A percentile compares a stretch with the other conserved stretches of the same genome.
Evolutionary conservation across 2,329 filamentous ascomycete species (phyloP).

Genomic region (Annulohypoxylon truncatum): DNA sequence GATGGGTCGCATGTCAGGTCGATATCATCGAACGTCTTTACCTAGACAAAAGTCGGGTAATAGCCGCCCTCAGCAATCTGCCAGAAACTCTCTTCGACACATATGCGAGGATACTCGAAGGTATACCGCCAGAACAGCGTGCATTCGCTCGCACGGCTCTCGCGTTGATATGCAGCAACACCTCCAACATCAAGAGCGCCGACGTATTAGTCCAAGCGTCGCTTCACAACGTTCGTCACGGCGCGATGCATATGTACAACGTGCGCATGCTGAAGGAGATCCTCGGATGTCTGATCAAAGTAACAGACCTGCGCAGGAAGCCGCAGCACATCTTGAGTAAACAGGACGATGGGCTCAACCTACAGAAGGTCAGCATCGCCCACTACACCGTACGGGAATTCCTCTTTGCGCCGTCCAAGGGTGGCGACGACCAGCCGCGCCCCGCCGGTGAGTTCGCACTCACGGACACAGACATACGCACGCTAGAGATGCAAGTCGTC

Average conservation of each 20-base stretch:
- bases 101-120: constrained; percentile 44
- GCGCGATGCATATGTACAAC: constrained; percentile 31
- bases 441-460: constrained; percentile 44
- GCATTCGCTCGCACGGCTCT: constrained; percentile 46
- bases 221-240: constrained; percentile 41
- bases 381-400: constrained; percentile 49
- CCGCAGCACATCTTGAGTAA: constrained; percentile 18
- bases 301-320: constrained; percentile 22
- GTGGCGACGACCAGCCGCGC: constrained; percentile 14
- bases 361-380: constrained; percentile 39
- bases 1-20: constrained; percentile 47
- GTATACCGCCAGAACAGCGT: constrained; percentile 31
- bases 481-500: constrained; percentile 33
- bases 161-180: constrained; percentile 45
- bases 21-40: constrained; percentile 41
- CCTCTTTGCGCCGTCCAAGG: constrained; percentile 36
- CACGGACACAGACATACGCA: constrained; percentile 21
- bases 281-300: constrained; percentile 44
- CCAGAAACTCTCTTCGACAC: constrained; percentile 44
- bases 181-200: constrained; percentile 39
- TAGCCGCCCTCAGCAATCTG: constrained; percentile 30
- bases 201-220: constrained; percentile 44
- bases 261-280: constrained; percentile 34
- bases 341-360: constrained; percentile 23
- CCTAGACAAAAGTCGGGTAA: constrained; percentile 24